Base-by-base conservation (phyloP, 495 filamentous ascomycete genomes). In the Chlorociboria aeruginascens region DNA sequence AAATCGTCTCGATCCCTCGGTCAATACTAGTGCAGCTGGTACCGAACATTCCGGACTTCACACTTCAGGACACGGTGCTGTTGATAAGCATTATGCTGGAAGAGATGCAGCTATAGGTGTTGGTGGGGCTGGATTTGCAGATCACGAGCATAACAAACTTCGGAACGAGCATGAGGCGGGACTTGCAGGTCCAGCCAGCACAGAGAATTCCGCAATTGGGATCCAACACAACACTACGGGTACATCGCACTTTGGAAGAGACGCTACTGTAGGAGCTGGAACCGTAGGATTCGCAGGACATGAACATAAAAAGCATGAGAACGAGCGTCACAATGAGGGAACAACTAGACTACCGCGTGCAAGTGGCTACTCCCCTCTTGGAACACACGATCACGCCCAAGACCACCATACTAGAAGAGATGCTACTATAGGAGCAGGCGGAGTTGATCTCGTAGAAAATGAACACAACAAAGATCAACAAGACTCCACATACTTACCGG, bases 401-500 rank as follows among this genome's bases (percentile, higher is more conserved):
- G 14, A 45, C 14, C 45, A 39, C 16, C 16, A 42, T 30, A 16
- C 33, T 11, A 33, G 45, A 9, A 37, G 45, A 20, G 35, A 47
- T 37, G 34, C 45, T 7, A 36, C 36, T 7, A 25, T 16, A 12
- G 36, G 8, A 8, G 36, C 30, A 32, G 44, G 17, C 2, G 36
- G n/a, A 37, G 44, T 34, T 32, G 43, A 36, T 35, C 17, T 37
- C 4, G 50, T 25, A 17, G 50, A 32, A 9, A 31, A 43, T 10
- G 20, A 34, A 14, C 16, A 32, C 41, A 35, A 37, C 3, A 42
- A 35, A 30, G 30, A 9, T 17, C 43, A 13, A 17, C 38, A 8
- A 17, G 39, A 36, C 16, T 3, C 36, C 7, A 52, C n/a, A 16
- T 8, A 14, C 25, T n/a, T 32, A 17, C 54, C 64, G 43, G 47